Percentiles rank a stretch among this genome's conserved stretches.
Evolutionary conservation across 306 rosid species (phyloP).

Genomic region (Trifolium pratense): DNA sequence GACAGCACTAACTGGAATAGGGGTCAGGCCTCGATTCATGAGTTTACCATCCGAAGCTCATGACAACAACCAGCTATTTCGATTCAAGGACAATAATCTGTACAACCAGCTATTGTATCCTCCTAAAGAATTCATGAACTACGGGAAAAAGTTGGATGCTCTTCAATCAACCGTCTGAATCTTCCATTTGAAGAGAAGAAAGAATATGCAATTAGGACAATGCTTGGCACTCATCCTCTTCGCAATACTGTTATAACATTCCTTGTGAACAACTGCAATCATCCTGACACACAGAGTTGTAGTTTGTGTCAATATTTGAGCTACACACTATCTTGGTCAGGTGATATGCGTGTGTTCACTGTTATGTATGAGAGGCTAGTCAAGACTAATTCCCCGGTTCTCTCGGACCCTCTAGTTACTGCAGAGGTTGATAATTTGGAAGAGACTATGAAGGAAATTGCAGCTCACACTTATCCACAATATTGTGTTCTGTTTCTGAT

Average conservation of each 20-base stretch:
- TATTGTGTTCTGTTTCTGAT: too few species aligned
- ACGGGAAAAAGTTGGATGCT: background rate
- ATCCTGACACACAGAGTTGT: background rate
- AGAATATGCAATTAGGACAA: background rate
- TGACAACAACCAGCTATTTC: too few species aligned
- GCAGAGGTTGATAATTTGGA: background rate
- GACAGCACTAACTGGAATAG: background rate
- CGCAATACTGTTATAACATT: background rate
- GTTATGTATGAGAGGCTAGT: background rate
- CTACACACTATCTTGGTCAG: background rate
- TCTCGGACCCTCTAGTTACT: background rate
- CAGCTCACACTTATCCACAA: background rate
- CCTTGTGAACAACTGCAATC: background rate
- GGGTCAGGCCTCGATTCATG: background rate
- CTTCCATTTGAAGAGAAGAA: background rate
- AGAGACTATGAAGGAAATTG: background rate
- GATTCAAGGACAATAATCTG: too few species aligned
- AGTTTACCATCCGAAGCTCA: background rate
- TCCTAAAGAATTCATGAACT: background rate
- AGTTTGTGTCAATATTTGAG: background rate
- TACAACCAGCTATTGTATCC: too few species aligned
- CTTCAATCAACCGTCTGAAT: background rate
- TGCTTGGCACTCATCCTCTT: background rate
- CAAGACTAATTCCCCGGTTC: background rate
- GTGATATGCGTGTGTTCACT: background rate